Evolutionary conservation across 441 rosid genomes (phyloP), one percentile per base, ranked within the genome.

Genomic region (Brassica hybrid): DNA sequence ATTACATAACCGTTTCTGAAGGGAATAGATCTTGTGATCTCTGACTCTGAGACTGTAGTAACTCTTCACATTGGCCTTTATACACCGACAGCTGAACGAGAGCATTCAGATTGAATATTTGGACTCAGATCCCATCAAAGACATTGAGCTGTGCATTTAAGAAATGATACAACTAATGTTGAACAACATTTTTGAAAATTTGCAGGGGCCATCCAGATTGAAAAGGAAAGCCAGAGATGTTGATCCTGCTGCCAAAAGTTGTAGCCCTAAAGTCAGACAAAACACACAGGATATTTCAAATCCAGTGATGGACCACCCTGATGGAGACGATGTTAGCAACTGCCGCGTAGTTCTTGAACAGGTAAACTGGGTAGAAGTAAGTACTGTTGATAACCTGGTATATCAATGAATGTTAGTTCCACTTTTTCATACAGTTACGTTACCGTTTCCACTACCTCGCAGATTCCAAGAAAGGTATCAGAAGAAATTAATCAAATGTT

Each of bases 211-310:
- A 80, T 81, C 86, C 75, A 73, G 82, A 73, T 71, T 71, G 75
- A 88, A 90, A 88, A 90, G 94, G 85, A 83, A 86, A 76, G 69
- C 81, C 75, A 80, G 84, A 77, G 89, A 87, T 77, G 85, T 62
- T 72, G 82, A 74, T 72, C 74, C 65, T 82, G 71, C 67, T n/a
- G 78, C 60, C 70, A 79, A 83, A 76, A 76, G 23, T 45, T 59
- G 67, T 74, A 77, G 76, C 75, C 84, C 84, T 58, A 77, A 85
- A 70, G 80, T 83, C 65, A 58, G 78, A 57, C 80, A 75, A 78
- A 76, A 76, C 63, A 62, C 70, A 56, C 79, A 73, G 6, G 5
- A 59, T 81, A 58, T 73, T 62, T 72, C 75, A 60, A 76, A 79
- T 67, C 50, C 71, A 74, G 88, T 76, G 50, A 66, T 76, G 79